Evolutionary conservation across 192 early-diverging fungal species (phyloP), one percentile per base, ranked within the genome.

Genomic region (Coemansia asiatica): DNA sequence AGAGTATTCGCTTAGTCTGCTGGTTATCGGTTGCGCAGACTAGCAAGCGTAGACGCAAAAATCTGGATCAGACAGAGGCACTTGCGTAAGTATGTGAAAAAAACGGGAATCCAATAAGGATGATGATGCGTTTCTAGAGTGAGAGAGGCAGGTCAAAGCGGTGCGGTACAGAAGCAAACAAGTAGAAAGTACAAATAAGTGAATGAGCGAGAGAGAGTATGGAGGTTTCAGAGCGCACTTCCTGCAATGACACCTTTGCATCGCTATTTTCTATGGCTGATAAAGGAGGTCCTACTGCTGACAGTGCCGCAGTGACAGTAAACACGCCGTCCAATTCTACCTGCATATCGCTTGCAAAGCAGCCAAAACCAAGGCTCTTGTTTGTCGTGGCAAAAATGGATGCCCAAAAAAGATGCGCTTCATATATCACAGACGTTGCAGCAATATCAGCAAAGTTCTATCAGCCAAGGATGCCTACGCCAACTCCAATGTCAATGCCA

Each of bases 241-340:
- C 2, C 15, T 2, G 8, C 40, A 1, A 9, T 44, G 51, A 23
- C 23, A 8, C 27, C 51, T 54, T 25, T 18, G 1, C 23, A 29
- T 51, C 50, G n/a, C 50, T 51, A 6, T 51, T 51, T 54, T 29
- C 22, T 29, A 23, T 60, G 36, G 36, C n/a, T 50, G 33, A 46
- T 63, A 31, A 33, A 6, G 40, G 40, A 13, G 15, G 10, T 2
- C 40, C 40, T 63, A 63, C 61, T 63, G 61, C 61, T 19, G 7
- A 49, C 28, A 18, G n/a, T 27, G 15, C 48, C 21, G 48, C 61
- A 25, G 48, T 51, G 60, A 62, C 48, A 62, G 60, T 62, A 62
- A 62, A 64, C 62, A 63, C 50, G 59, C 35, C 35, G 35, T n/a
- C 60, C 44, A 61, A 48, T 48, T 61, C 60, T 26, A 64, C 33